These are phyloP conservation scores for Saturnispora gosingensis DNA, from an alignment of 805 yeast genomes.

Conservation along the genomic window DNA sequence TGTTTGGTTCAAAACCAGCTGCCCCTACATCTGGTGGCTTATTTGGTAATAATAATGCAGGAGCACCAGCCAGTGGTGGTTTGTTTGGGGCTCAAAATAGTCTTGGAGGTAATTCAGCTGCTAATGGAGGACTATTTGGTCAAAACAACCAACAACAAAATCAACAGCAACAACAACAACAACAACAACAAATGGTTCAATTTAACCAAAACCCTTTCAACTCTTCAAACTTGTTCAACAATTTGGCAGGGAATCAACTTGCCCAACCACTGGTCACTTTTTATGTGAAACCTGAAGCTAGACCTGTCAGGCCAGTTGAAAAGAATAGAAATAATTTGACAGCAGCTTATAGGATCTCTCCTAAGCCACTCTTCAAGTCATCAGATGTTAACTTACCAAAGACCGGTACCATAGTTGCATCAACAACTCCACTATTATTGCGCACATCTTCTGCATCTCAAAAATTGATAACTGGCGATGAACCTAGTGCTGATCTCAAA, in stretches of 20 bases:
- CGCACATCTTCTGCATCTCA: slow-evolving; percentile 1
- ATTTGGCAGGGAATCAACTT: slow-evolving; percentile 21
- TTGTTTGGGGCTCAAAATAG: slow-evolving; percentile 28
- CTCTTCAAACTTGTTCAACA: slow-evolving; percentile 54
- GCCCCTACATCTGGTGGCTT: slow-evolving; percentile 26
- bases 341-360: slow-evolving; percentile 54
- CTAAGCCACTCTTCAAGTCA: slow-evolving; percentile 45
- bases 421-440: slow-evolving; percentile 14
- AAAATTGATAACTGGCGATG: slow-evolving; percentile 2
- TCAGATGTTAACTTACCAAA: slow-evolving; percentile 16
- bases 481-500: slow-evolving; percentile 1
- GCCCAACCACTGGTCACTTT: slow-evolving; percentile 31
- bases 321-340: slow-evolving; percentile 55
- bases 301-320: slow-evolving; percentile 35
- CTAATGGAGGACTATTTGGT: slow-evolving; percentile 24
- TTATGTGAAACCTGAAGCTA: slow-evolving; percentile 42
- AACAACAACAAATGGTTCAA: slow-evolving; percentile 23
- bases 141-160: slow-evolving; percentile 11
- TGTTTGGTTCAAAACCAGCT: slow-evolving; percentile 20
- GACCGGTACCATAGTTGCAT: slow-evolving; percentile 20
- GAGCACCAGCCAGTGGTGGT: slow-evolving; percentile 8
- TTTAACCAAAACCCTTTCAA: slow-evolving; percentile 67
- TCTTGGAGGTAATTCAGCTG: slow-evolving; percentile 11
- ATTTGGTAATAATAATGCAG: slow-evolving; percentile 26
- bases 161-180: slow-evolving; percentile 18